These are phyloP conservation scores for Xylariaceae sp. DNA, from an alignment of 2,329 filamentous ascomycete genomes.

Conservation along the genomic window DNA sequence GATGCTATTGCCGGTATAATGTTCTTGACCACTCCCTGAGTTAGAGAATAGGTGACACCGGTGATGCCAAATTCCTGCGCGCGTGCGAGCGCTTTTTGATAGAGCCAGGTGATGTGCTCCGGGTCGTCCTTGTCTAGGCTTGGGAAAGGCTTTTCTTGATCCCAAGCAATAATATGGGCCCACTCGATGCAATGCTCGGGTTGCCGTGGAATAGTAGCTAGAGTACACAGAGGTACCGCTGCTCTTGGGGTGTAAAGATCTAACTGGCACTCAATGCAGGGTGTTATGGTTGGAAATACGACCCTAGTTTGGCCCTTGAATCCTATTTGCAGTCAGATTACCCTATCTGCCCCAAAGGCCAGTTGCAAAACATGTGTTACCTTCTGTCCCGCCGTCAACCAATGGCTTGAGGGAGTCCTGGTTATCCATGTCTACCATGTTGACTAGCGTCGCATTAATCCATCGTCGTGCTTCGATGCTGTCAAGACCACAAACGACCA, in stretches of 20 bases:
- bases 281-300: constrained; percentile 87
- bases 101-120: constrained; percentile 97
- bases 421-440: constrained; percentile 83
- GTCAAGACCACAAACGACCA: constrained; percentile 92
- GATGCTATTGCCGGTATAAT: constrained; percentile 98
- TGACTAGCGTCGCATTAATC: constrained; percentile 94
- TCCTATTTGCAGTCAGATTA: constrained; percentile 48
- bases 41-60: constrained; percentile 93
- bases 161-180: constrained; percentile 98
- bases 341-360: neutral
- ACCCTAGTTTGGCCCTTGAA: constrained; percentile 98
- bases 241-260: constrained; percentile 98
- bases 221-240: constrained; percentile 94
- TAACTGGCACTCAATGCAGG: constrained; percentile 96
- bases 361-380: constrained; percentile 40
- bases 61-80: constrained; percentile 87
- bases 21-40: constrained; percentile 98
- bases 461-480: constrained; percentile 96
- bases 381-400: constrained; percentile 95
- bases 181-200: constrained; percentile 98
- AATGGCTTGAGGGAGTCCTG: constrained; percentile 88
- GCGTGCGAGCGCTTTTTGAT: constrained; percentile 77
- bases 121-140: constrained; percentile 93
- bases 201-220: constrained; percentile 94
- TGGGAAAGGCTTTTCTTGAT: constrained; percentile 79